These are phyloP conservation scores for Ilyonectria robusta DNA, from an alignment of 2,329 filamentous ascomycete genomes.

Conservation along the genomic window DNA sequence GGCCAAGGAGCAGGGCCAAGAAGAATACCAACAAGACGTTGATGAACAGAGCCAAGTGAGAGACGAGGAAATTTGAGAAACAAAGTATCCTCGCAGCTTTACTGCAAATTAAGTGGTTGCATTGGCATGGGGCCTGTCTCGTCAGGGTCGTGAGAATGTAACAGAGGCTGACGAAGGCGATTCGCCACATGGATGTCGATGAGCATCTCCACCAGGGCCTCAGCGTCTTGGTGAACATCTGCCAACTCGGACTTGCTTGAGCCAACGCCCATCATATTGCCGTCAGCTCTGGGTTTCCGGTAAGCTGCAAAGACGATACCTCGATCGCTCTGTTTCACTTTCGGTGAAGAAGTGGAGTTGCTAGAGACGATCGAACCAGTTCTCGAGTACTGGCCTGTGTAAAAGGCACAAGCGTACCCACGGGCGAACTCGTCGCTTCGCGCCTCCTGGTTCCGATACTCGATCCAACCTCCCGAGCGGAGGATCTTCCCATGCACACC, in stretches of 20 bases:
- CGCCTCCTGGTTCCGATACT: conserved; percentile 63
- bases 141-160: conserved; percentile 46
- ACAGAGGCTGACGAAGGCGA: conserved; percentile 51
- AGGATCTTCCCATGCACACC: conserved; percentile 66
- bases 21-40: neutral
- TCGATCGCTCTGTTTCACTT: conserved; percentile 56
- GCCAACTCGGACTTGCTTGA: conserved; percentile 59
- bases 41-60: conserved; percentile 28
- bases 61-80: conserved; percentile 6
- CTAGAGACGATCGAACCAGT: conserved; percentile 44
- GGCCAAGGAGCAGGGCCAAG: neutral
- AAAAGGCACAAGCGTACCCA: conserved; percentile 69
- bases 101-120: conserved; percentile 34
- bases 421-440: conserved; percentile 61
- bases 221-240: conserved; percentile 64
- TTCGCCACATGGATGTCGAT: conserved; percentile 63
- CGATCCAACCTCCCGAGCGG: conserved; percentile 65
- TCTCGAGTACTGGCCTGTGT: conserved; percentile 57
- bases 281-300: conserved; percentile 60
- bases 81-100: neutral
- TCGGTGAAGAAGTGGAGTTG: conserved; percentile 44
- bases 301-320: conserved; percentile 72
- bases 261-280: conserved; percentile 53
- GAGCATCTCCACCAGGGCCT: conserved; percentile 67
- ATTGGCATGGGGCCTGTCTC: conserved; percentile 58